Conservation (phyloP, 768 basidiomycete species). For the Mycena metata region DNA sequence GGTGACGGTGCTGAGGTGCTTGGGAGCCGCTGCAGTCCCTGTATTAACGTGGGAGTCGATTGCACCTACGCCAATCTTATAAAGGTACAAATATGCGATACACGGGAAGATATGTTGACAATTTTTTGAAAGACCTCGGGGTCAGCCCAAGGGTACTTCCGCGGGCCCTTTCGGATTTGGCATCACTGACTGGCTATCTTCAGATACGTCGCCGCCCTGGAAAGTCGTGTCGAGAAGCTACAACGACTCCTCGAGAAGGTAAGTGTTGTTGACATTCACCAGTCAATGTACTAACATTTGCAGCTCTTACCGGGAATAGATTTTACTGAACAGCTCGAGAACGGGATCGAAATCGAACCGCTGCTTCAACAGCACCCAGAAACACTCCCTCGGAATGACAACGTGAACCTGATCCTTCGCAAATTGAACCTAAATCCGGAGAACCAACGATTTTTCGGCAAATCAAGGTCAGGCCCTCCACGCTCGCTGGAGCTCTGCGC, state of each 20-base stretch:
- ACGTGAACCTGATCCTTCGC: conserved; percentile 41
- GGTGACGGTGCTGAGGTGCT: conserved; percentile 74
- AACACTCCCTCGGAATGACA: conserved; percentile 52
- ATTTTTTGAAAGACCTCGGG: conserved; percentile 56
- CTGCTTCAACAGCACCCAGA: conserved; percentile 49
- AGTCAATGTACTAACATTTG: not conserved
- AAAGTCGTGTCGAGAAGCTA: conserved; percentile 71
- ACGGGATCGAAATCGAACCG: conserved; percentile 38
- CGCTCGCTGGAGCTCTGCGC: not conserved
- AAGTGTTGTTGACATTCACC: not conserved
- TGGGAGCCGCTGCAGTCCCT: conserved; percentile 73
- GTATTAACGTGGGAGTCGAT: conserved; percentile 66
- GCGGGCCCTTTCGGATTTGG: not conserved
- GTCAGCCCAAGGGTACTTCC: conserved; percentile 65
- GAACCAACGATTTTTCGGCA: conserved; percentile 62
- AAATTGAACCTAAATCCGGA: conserved; percentile 55
- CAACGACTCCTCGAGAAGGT: conserved; percentile 67
- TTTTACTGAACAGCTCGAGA: conserved; percentile 69
- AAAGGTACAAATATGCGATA: conserved; percentile 57
- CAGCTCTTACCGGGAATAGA: conserved; percentile 71
- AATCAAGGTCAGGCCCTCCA: conserved; percentile 43
- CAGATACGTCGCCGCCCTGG: conserved; percentile 74
- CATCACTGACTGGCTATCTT: not conserved
- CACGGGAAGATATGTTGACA: conserved; percentile 29
- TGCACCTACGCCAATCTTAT: conserved; percentile 78